Evolutionary conservation across 495 filamentous ascomycete species (phyloP).

Genomic region (Annulohypoxylon stygium): DNA sequence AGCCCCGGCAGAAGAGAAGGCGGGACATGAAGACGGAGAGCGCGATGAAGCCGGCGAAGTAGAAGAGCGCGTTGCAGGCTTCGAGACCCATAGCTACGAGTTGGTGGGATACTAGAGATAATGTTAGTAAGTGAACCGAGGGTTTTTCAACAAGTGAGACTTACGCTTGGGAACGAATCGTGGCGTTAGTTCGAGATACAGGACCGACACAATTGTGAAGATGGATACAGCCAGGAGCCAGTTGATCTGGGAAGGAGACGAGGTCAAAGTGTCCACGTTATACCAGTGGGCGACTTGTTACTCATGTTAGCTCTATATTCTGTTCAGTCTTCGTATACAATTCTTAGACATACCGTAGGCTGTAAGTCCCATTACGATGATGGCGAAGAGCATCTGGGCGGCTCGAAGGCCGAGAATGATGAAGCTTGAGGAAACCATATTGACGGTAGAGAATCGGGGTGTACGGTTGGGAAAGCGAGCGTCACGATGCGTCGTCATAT

Average conservation of each 20-base stretch:
- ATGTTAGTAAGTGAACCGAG: slow-evolving; percentile 37
- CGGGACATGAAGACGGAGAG: slow-evolving; percentile 73
- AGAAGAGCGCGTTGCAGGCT: slow-evolving; percentile 78
- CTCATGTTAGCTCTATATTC: slow-evolving; percentile 11
- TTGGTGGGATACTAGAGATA: slow-evolving; percentile 63
- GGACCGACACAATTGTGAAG: slow-evolving; percentile 74
- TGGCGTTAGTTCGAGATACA: slow-evolving; percentile 74
- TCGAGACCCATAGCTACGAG: slow-evolving; percentile 73
- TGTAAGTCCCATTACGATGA: slow-evolving; percentile 76
- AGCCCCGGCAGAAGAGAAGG: slow-evolving; percentile 65
- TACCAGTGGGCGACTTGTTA: slow-evolving; percentile 65
- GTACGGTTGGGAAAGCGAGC: slow-evolving; percentile 46
- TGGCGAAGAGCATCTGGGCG: slow-evolving; percentile 72
- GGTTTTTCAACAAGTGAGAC: slow-evolving; percentile 14
- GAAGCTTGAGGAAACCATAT: slow-evolving; percentile 41
- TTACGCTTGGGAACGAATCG: slow-evolving; percentile 62
- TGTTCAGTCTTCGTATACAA: not conserved
- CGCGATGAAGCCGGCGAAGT: slow-evolving; percentile 84
- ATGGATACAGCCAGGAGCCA: slow-evolving; percentile 77
- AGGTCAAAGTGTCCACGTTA: slow-evolving; percentile 57
- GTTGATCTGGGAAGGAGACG: slow-evolving; percentile 71
- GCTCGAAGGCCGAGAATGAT: slow-evolving; percentile 52
- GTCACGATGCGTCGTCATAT: slow-evolving; percentile 48
- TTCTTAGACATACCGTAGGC: slow-evolving; percentile 71
- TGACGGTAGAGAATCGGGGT: slow-evolving; percentile 37